A percentile compares a stretch with the other conserved stretches of the same genome.
Evolutionary conservation across 1,284 basidiomycete genomes (phyloP).

Genomic region (Albatrellus sp.): DNA sequence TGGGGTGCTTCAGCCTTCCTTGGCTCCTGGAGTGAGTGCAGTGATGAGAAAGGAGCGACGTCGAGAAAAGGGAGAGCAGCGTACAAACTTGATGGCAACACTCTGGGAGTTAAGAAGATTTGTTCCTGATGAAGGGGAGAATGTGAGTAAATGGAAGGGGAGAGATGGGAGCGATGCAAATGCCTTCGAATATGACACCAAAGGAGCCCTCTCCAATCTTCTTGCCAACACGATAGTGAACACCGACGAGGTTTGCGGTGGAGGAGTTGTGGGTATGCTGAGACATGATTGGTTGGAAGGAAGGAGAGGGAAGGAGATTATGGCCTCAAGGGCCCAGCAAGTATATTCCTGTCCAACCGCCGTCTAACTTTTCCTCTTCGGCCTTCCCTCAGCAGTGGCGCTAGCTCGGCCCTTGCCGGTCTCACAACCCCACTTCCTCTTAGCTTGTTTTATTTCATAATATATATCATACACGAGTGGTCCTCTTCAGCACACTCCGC

Average conservation of each 20-base stretch:
- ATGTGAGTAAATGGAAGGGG: constrained; percentile 2
- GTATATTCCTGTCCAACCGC: background rate
- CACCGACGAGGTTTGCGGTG: constrained; percentile 56
- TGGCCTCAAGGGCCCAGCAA: background rate
- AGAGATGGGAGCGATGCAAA: constrained; percentile 13
- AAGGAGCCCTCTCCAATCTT: constrained; percentile 85
- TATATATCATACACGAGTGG: too few relatives aligned
- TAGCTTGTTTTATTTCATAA: too few relatives aligned
- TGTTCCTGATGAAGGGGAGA: constrained; percentile 45
- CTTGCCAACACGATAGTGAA: constrained; percentile 79
- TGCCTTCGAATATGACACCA: constrained; percentile 94
- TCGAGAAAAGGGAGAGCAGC: constrained; percentile 20
- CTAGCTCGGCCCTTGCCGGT: background rate
- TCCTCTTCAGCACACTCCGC: too few relatives aligned
- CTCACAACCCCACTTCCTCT: background rate
- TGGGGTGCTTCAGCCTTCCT: constrained; percentile 95
- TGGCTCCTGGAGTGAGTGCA: constrained; percentile 56
- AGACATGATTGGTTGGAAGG: constrained; percentile 14
- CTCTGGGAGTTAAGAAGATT: constrained; percentile 93
- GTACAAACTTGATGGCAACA: constrained; percentile 95
- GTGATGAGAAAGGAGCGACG: constrained; percentile 4
- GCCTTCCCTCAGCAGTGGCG: constrained; percentile 3
- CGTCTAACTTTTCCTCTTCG: background rate
- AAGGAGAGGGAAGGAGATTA: constrained; percentile 6
- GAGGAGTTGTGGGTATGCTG: constrained; percentile 31